A percentile compares a stretch with the other conserved stretches of the same genome.
phyloP scores from a whole-genome alignment of 2,329 filamentous ascomycete species.

The Trichoderma breve region DNA sequence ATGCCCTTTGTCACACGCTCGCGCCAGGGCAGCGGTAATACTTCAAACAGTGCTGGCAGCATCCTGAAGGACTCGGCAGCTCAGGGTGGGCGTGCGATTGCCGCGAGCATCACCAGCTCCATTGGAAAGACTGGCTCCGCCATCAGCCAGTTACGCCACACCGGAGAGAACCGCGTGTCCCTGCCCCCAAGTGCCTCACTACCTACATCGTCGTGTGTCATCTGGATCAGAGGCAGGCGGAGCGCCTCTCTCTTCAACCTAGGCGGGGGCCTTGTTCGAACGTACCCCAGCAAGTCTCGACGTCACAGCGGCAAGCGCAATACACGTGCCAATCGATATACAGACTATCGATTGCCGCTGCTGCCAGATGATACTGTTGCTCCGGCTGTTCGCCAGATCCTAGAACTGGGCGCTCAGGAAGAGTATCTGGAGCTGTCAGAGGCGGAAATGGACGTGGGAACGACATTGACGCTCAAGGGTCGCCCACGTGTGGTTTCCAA shows the following conservation, averaged over 20 bases:
- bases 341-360: slow-evolving; percentile 64
- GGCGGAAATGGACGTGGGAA: slow-evolving; percentile 52
- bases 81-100: slow-evolving; percentile 69
- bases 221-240: slow-evolving; percentile 63
- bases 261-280: slow-evolving; percentile 63
- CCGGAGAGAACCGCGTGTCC: slow-evolving; percentile 71
- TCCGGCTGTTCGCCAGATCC: slow-evolving; percentile 53
- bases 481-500: slow-evolving; percentile 37
- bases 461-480: slow-evolving; percentile 51
- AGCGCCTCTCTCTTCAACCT: slow-evolving; percentile 63
- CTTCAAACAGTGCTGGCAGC: slow-evolving; percentile 36
- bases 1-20: slow-evolving; percentile 57
- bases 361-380: slow-evolving; percentile 60
- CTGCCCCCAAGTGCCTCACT: slow-evolving; percentile 56
- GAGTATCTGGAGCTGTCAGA: slow-evolving; percentile 55
- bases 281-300: slow-evolving; percentile 60
- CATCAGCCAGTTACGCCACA: slow-evolving; percentile 69
- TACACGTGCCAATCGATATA: slow-evolving; percentile 56
- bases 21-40: slow-evolving; percentile 48
- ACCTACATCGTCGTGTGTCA: slow-evolving; percentile 59
- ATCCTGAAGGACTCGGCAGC: slow-evolving; percentile 60
- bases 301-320: slow-evolving; percentile 52
- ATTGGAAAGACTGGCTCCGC: slow-evolving; percentile 69
- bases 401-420: slow-evolving; percentile 51
- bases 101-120: slow-evolving; percentile 71